Percentiles rank a stretch among this genome's conserved stretches.
Conservation (phyloP, 768 basidiomycete genomes). For the Agaricus subrufescens region DNA sequence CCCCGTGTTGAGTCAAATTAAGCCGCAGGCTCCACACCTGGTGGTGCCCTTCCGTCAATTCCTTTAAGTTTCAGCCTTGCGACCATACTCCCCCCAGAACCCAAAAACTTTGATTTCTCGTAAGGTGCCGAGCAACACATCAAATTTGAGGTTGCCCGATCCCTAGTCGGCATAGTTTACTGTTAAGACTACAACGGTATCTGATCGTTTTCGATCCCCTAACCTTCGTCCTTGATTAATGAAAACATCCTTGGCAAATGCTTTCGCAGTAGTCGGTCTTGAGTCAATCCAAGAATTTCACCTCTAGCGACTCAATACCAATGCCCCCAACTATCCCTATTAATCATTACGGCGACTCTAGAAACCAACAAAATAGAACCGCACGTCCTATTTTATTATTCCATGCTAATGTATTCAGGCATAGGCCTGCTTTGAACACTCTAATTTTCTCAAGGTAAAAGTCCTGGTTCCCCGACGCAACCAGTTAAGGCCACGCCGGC, state of each 20-base stretch:
- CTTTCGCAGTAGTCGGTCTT: slow-evolving; percentile 56
- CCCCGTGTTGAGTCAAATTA: slow-evolving; percentile 83
- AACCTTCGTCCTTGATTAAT: slow-evolving; percentile 45
- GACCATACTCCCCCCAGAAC: slow-evolving; percentile 54
- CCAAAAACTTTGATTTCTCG: slow-evolving; percentile 86
- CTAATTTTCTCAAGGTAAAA: slow-evolving; percentile 83
- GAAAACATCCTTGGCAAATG: slow-evolving; percentile 67
- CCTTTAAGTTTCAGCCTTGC: slow-evolving; percentile 73
- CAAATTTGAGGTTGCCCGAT: slow-evolving; percentile 63
- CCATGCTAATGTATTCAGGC: slow-evolving; percentile 81
- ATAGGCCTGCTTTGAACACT: slow-evolving; percentile 77
- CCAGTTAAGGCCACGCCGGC: slow-evolving; percentile 62
- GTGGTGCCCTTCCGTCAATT: slow-evolving; percentile 84
- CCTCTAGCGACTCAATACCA: slow-evolving; percentile 79
- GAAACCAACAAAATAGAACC: slow-evolving; percentile 83
- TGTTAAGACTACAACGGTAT: slow-evolving; percentile 74
- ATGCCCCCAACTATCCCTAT: slow-evolving; percentile 82
- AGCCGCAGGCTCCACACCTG: slow-evolving; percentile 77
- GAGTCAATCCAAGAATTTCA: slow-evolving; percentile 83
- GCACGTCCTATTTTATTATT: slow-evolving; percentile 78
- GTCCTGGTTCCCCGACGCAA: slow-evolving; percentile 71
- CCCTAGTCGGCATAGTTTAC: slow-evolving; percentile 82
- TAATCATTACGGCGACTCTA: slow-evolving; percentile 79
- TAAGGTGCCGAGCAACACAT: slow-evolving; percentile 77
- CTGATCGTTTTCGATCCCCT: slow-evolving; percentile 79